phyloP scores from a whole-genome alignment of 129 eudicot genomes.

The Chrysanthemum seticuspe region DNA sequence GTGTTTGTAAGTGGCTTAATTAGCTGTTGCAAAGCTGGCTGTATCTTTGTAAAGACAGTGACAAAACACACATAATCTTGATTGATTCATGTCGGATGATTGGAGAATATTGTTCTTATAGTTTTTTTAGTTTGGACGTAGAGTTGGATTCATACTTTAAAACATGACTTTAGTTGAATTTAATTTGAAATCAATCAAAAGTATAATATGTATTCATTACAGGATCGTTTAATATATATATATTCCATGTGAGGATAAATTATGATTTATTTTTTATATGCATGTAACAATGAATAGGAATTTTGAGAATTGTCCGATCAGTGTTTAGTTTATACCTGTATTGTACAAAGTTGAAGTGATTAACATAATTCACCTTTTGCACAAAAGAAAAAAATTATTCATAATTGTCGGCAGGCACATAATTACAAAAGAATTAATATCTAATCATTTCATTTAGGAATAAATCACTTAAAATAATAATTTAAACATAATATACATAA shows the following conservation, averaged over 20 bases:
- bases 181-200: too few relatives aligned
- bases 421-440: neutral
- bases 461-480: neutral
- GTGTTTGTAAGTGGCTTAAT: conserved; percentile 4
- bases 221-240: neutral
- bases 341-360: too few relatives aligned
- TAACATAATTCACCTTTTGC: too few relatives aligned
- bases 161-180: too few relatives aligned
- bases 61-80: conserved; percentile 23
- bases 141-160: neutral
- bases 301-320: too few relatives aligned
- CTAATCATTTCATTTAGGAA: conserved; percentile 4
- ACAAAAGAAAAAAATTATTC: neutral
- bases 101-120: neutral
- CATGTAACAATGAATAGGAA: conserved; percentile 5
- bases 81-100: conserved; percentile 36
- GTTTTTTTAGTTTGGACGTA: neutral
- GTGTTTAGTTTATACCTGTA: too few relatives aligned
- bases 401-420: neutral
- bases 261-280: neutral
- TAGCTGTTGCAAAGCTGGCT: conserved; percentile 36
- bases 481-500: neutral
- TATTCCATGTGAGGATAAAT: neutral
- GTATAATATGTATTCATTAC: neutral
- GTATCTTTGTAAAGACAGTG: conserved; percentile 34